Evolutionary conservation across 2,329 filamentous ascomycete genomes (phyloP).

Genomic region (Colletotrichum eleusines): DNA sequence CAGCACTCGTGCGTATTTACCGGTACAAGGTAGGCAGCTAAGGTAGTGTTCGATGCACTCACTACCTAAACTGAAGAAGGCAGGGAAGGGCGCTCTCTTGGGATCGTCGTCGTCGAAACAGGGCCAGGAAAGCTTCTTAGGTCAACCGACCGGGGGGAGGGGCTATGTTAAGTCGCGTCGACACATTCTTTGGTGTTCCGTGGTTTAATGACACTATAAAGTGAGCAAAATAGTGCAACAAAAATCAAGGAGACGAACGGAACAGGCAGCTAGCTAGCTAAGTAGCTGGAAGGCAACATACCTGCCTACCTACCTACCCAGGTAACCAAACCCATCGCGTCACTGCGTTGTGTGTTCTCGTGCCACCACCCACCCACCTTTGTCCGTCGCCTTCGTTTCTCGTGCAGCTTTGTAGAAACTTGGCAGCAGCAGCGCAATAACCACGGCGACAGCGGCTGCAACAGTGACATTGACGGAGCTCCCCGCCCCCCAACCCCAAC

Average conservation of each 20-base stretch:
- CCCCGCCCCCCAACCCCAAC: too few relatives aligned
- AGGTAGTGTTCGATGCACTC: too few relatives aligned
- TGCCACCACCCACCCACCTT: too few relatives aligned
- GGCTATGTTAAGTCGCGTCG: constrained; percentile 10
- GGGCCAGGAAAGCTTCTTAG: background rate
- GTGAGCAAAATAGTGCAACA: background rate
- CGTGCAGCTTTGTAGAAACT: constrained; percentile 27
- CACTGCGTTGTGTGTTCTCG: background rate
- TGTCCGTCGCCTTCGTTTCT: constrained; percentile 19
- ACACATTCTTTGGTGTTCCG: background rate
- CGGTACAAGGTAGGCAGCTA: too few relatives aligned
- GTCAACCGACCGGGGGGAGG: background rate
- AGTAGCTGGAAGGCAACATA: background rate
- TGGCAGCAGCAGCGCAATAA: constrained; percentile 24
- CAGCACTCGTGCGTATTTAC: background rate
- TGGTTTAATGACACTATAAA: background rate
- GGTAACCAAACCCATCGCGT: background rate
- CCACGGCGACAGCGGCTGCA: background rate
- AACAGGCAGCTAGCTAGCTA: too few relatives aligned
- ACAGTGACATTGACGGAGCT: background rate
- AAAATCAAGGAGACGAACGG: background rate
- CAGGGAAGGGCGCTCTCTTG: background rate
- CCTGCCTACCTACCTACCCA: too few relatives aligned
- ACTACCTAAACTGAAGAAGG: background rate
- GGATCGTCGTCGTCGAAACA: constrained; percentile 3